A percentile compares a stretch with the other conserved stretches of the same genome.
Evolutionary conservation across 257 asterid genomes (phyloP).

Genomic region (Lycium ferocissimum): DNA sequence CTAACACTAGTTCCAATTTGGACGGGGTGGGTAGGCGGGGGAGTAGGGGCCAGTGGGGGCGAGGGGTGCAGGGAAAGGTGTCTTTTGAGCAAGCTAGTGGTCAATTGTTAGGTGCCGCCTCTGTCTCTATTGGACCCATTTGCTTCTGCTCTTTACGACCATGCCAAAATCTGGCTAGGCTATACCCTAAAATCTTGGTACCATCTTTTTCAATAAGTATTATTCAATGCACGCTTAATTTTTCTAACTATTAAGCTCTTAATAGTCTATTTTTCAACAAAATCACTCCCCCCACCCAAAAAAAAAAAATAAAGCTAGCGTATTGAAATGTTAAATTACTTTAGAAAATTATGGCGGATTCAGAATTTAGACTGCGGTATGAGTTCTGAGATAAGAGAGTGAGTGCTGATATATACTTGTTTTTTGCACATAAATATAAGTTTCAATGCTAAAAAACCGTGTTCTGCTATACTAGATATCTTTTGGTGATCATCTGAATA

Average conservation of each 20-base stretch:
- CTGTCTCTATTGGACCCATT: conserved; percentile 34
- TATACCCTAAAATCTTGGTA: not conserved
- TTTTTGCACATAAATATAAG: not conserved
- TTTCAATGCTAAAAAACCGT: not conserved
- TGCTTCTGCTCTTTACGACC: conserved; percentile 7
- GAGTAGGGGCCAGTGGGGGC: not conserved
- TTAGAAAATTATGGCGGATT: not conserved
- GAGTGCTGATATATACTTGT: too few species aligned
- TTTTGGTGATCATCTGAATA: not conserved
- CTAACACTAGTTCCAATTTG: not conserved
- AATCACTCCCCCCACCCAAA: too few species aligned
- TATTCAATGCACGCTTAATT: not conserved
- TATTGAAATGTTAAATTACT: not conserved
- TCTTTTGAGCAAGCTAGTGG: conserved; percentile 23
- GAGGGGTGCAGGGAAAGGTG: not conserved
- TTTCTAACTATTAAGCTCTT: not conserved
- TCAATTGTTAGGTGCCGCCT: conserved; percentile 45
- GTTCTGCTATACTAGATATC: not conserved
- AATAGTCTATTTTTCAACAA: too few species aligned
- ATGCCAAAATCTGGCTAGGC: conserved; percentile 18
- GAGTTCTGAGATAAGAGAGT: not conserved
- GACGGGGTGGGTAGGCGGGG: not conserved
- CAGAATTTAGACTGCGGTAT: not conserved
- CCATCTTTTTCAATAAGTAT: not conserved
- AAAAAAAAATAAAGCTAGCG: too few species aligned